phyloP scores from a whole-genome alignment of 768 basidiomycete genomes.

The Dioszegia hungarica region DNA sequence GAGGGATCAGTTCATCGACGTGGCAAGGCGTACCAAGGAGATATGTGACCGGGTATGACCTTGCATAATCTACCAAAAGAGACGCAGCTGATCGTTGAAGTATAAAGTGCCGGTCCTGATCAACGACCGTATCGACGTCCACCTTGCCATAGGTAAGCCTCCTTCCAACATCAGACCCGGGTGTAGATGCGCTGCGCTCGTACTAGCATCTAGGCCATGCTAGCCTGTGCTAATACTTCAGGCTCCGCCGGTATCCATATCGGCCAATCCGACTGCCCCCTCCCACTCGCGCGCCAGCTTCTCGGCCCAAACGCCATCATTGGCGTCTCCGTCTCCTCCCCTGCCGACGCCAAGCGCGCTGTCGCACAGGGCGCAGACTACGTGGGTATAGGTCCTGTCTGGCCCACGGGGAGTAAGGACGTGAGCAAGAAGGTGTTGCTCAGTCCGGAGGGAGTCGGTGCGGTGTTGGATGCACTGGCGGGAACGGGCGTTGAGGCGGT shows the following conservation, averaged over 20 bases:
- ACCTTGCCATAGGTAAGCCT: slow-evolving; percentile 63
- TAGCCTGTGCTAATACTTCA: slow-evolving; percentile 9
- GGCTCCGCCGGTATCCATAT: slow-evolving; percentile 69
- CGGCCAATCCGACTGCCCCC: slow-evolving; percentile 81
- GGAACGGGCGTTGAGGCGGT: slow-evolving; percentile 66
- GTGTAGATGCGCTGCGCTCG: too few relatives aligned
- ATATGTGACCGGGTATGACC: slow-evolving; percentile 60
- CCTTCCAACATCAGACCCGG: too few relatives aligned
- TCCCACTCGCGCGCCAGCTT: slow-evolving; percentile 61
- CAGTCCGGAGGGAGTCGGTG: slow-evolving; percentile 69
- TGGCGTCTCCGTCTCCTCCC: slow-evolving; percentile 71
- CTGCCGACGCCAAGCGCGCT: slow-evolving; percentile 62
- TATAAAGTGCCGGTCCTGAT: slow-evolving; percentile 79
- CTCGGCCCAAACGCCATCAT: slow-evolving; percentile 68
- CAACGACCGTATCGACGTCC: slow-evolving; percentile 66
- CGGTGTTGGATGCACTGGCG: slow-evolving; percentile 62
- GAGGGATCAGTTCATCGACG: slow-evolving; percentile 62
- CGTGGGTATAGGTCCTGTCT: slow-evolving; percentile 81
- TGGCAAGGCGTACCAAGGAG: slow-evolving; percentile 64
- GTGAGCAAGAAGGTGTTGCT: slow-evolving; percentile 59
- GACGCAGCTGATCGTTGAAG: slow-evolving; percentile 31
- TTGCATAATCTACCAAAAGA: neutral
- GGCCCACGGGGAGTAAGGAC: slow-evolving; percentile 70
- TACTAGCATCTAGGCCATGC: too few relatives aligned
- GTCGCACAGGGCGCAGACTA: slow-evolving; percentile 70